These are phyloP conservation scores for Nicotiana rustica DNA, from an alignment of 305 asterid species.

Conservation along the genomic window DNA sequence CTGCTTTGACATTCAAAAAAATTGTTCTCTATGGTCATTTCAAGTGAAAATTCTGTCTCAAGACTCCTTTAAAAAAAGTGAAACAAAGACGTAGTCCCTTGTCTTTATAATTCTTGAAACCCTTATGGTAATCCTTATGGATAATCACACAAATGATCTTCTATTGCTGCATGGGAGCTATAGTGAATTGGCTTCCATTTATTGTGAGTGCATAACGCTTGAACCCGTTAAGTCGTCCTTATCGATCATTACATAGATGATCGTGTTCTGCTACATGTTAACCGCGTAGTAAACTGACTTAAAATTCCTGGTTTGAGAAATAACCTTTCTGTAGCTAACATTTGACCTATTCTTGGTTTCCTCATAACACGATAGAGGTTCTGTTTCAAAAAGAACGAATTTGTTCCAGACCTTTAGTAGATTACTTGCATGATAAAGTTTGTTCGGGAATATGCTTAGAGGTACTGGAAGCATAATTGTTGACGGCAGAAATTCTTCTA, in stretches of 20 bases:
- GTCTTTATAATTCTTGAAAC: slow-evolving; percentile 22
- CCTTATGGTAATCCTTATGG: not conserved
- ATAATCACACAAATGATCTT: not conserved
- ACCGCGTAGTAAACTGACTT: not conserved
- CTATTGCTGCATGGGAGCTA: not conserved
- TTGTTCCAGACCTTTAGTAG: slow-evolving; percentile 9
- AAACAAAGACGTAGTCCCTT: not conserved
- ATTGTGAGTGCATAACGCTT: not conserved
- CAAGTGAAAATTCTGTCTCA: slow-evolving; percentile 15
- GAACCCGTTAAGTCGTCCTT: not conserved
- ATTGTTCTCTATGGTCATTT: not conserved
- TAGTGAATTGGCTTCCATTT: not conserved
- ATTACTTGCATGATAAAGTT: slow-evolving; percentile 27
- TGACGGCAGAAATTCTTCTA: not conserved
- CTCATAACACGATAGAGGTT: not conserved
- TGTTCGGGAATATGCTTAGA: not conserved
- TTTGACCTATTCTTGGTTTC: slow-evolving; percentile 26
- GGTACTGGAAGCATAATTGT: slow-evolving; percentile 16
- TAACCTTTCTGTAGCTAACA: not conserved
- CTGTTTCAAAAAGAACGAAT: not conserved
- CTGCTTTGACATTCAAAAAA: slow-evolving; percentile 9
- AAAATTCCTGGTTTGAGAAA: not conserved
- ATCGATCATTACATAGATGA: slow-evolving; percentile 1
- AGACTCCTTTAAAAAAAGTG: slow-evolving; percentile 1
- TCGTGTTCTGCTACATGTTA: not conserved